Evolutionary conservation across 2,329 filamentous ascomycete species (phyloP), one percentile per base, ranked within the genome.

Genomic region (Trichoderma brevicompactum): DNA sequence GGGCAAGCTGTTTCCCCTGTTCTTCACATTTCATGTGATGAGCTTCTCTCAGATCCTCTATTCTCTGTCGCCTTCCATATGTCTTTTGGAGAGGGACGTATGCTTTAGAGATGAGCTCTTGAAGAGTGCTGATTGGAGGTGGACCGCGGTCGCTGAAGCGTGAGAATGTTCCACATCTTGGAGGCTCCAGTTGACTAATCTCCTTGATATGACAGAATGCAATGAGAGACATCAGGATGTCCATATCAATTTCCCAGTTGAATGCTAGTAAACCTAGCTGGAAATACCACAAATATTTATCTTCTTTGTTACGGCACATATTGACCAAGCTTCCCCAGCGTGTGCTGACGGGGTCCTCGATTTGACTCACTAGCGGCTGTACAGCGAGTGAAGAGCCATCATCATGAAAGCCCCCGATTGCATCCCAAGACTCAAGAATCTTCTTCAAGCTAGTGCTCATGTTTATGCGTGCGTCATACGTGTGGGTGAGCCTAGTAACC

Each of bases 231-330:
- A 12, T 36, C 0, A 72, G 15, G 4, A 69, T 7, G 0, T 13
- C 50, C 40, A 69, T 62, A 5, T 70, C 28, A 10, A 17, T 6
- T 0, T 65, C 8, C 0, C 17, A 32, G 12, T 56, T 7, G 28
- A 71, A 72, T 0, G 67, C 58, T 1, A 68, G 48, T 3, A 72
- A 8, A 8, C 62, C 65, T 0, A 73, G 36, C 1, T 65, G 13
- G 60, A 72, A 59, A n/a, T 44, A 40, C 12, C 19, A 7, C 10
- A 36, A 0, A 8, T 2, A 17, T 2, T 32, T 17, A 28, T 59
- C 50, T 1, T n/a, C 13, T 12, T 7, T 49, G 38, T 10, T 12
- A 23, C 9, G 38, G 44, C 13, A 72, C 7, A 65, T 38, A 9
- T 13, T 55, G 12, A 69, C 38, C 3, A 69, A 10, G 10, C n/a